These are phyloP conservation scores for Ascochyta lentis DNA, from an alignment of 2,329 filamentous ascomycete genomes.

Conservation along the genomic window DNA sequence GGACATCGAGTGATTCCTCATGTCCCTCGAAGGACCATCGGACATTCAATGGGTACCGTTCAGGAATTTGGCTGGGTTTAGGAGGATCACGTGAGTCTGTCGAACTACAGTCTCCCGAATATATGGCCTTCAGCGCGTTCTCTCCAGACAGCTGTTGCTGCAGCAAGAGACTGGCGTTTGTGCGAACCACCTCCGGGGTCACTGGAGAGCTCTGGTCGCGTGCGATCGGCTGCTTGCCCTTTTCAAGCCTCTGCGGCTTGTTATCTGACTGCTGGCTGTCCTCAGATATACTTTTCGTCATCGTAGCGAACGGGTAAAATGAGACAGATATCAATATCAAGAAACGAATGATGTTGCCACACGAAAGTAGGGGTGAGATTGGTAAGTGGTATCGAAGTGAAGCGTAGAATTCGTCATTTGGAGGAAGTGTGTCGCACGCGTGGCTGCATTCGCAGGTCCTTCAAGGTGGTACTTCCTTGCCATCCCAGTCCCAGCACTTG, in stretches of 20 bases:
- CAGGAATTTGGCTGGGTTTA: not conserved
- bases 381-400: not conserved
- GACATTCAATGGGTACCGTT: not conserved
- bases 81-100: not conserved
- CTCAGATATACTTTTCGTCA: not conserved
- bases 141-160: not conserved
- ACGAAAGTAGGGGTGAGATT: not conserved
- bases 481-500: constrained; percentile 51
- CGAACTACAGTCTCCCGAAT: not conserved
- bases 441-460: not conserved
- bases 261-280: not conserved
- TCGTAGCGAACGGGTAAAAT: not conserved
- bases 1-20: not conserved
- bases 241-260: not conserved
- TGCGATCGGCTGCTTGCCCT: not conserved
- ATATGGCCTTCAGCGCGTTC: not conserved
- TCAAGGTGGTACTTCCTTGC: constrained; percentile 49
- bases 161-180: not conserved
- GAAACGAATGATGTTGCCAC: not conserved
- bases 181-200: no score
- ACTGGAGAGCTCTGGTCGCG: not conserved
- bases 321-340: not conserved
- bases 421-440: not conserved
- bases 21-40: not conserved
- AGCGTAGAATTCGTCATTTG: not conserved